Evolutionary conservation across 2,329 filamentous ascomycete species (phyloP).

Genomic region (Paecilomyces niveus): DNA sequence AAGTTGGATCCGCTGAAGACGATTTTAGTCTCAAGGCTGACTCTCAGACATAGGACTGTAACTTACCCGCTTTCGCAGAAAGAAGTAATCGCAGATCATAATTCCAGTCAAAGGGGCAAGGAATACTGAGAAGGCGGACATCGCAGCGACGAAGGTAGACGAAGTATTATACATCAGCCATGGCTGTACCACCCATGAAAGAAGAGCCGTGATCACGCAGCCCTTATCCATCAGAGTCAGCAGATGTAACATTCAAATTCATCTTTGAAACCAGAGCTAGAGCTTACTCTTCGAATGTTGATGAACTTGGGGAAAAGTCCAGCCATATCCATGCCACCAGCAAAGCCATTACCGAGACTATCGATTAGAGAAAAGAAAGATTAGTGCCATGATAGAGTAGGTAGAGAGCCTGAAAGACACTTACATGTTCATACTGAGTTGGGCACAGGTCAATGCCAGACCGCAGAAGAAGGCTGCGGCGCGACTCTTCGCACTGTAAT

Average conservation of each 20-base stretch:
- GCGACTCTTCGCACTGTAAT: slow-evolving; percentile 13
- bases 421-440: slow-evolving; percentile 18
- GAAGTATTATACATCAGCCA: slow-evolving; percentile 18
- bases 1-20: not conserved
- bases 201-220: slow-evolving; percentile 31
- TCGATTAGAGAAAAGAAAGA: not conserved
- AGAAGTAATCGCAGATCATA: slow-evolving; percentile 40
- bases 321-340: slow-evolving; percentile 49
- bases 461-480: slow-evolving; percentile 18
- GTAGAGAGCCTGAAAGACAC: not conserved
- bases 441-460: slow-evolving; percentile 16
- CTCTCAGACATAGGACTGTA: not conserved
- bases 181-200: slow-evolving; percentile 15
- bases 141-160: slow-evolving; percentile 14
- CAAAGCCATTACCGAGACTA: not conserved
- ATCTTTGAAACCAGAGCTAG: not conserved
- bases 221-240: slow-evolving; percentile 17
- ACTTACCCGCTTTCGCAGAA: not conserved
- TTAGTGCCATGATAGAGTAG: not conserved
- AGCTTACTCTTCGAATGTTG: slow-evolving; percentile 48
- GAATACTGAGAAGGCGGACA: slow-evolving; percentile 35
- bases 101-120: slow-evolving; percentile 41
- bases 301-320: slow-evolving; percentile 47
- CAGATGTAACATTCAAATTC: not conserved
- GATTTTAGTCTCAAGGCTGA: not conserved